Conservation (phyloP, 495 filamentous ascomycete species). For the Talaromyces ruber region DNA sequence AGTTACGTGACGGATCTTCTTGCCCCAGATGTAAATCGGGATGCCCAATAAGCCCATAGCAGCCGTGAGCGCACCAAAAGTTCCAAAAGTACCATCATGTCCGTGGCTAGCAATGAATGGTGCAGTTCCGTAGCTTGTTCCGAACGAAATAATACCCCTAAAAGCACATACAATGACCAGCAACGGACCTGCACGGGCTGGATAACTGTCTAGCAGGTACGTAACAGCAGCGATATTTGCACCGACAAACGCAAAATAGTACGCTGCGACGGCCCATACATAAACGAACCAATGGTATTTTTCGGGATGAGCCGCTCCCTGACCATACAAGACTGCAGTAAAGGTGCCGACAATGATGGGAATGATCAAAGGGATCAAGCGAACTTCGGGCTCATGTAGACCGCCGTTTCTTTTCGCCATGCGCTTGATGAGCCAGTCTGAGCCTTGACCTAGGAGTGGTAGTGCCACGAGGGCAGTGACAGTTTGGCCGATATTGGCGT, state of each 20-base stretch:
- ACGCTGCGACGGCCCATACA: constrained; percentile 21
- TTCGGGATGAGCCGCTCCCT: constrained; percentile 18
- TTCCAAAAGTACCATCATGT: constrained; percentile 22
- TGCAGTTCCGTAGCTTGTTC: constrained; percentile 20
- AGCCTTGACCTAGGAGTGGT: constrained; percentile 24
- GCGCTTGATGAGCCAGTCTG: constrained; percentile 18
- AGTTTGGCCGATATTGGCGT: constrained; percentile 26
- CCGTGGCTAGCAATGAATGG: constrained; percentile 16
- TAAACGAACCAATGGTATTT: constrained; percentile 28
- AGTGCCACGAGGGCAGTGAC: constrained; percentile 21
- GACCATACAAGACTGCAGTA: constrained; percentile 22
- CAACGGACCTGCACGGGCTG: constrained; percentile 23
- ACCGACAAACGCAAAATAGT: constrained; percentile 30
- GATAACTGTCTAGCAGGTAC: constrained; percentile 29
- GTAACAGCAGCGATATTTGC: constrained; percentile 30
- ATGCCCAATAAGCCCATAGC: constrained; percentile 15
- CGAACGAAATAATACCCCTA: constrained; percentile 29
- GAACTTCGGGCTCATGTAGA: constrained; percentile 24
- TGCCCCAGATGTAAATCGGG: constrained; percentile 22
- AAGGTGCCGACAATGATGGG: constrained; percentile 23
- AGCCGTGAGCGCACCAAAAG: constrained; percentile 18
- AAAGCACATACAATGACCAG: constrained; percentile 32
- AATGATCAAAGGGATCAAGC: constrained; percentile 21
- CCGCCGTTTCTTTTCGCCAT: constrained; percentile 17
- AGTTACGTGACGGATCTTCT: constrained; percentile 20